phyloP scores from a whole-genome alignment of 768 basidiomycete species.

The Fomitopsis pulvina region DNA sequence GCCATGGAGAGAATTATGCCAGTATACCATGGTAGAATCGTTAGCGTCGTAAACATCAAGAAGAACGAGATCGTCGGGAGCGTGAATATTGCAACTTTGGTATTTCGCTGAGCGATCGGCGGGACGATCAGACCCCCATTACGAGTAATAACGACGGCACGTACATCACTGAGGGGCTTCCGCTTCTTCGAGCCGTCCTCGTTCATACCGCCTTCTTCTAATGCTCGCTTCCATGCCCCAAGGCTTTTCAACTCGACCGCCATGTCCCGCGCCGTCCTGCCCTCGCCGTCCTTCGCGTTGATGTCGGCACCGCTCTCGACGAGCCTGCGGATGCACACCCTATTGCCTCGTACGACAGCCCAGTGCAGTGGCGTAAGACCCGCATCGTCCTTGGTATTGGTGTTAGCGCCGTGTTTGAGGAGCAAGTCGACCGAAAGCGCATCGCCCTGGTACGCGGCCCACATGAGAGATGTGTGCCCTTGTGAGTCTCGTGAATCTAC shows the following conservation, averaged over 20 bases:
- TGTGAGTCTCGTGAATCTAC: conserved; percentile 87
- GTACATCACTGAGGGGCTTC: conserved; percentile 66
- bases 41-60: conserved; percentile 78
- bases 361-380: conserved; percentile 92
- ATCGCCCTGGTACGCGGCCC: conserved; percentile 99
- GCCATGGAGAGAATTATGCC: conserved; percentile 77
- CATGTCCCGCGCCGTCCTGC: conserved; percentile 91
- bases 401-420: conserved; percentile 80
- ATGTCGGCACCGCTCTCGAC: conserved; percentile 85
- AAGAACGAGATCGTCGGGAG: conserved; percentile 77
- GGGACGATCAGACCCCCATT: not conserved
- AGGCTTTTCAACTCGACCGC: conserved; percentile 88
- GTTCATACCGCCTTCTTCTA: conserved; percentile 82
- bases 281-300: conserved; percentile 70
- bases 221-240: conserved; percentile 82
- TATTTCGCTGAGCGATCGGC: conserved; percentile 53
- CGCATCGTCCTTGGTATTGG: conserved; percentile 67
- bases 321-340: conserved; percentile 75
- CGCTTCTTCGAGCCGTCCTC: conserved; percentile 65
- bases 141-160: conserved; percentile 13
- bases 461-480: conserved; percentile 95
- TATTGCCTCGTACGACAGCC: conserved; percentile 96
- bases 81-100: conserved; percentile 70
- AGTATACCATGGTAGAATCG: conserved; percentile 85
- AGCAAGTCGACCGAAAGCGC: conserved; percentile 90